phyloP scores from a whole-genome alignment of 2,329 filamentous ascomycete species.

The Coniochaeta ligniaria region DNA sequence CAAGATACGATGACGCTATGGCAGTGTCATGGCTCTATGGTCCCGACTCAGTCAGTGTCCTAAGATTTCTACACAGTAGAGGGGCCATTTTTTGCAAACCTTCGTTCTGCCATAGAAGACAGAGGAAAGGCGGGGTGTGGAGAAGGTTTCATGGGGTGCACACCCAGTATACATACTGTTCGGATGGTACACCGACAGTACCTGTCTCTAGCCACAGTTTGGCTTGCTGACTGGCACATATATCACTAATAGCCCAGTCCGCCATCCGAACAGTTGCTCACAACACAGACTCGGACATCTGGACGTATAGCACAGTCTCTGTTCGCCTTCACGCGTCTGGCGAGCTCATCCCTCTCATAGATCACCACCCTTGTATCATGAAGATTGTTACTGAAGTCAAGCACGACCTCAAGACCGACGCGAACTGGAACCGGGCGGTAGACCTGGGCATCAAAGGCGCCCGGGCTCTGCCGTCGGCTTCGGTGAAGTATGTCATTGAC shows the following conservation, averaged over 20 bases:
- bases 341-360: background rate
- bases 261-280: background rate
- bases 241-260: background rate
- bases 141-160: background rate
- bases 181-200: background rate
- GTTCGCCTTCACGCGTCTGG: background rate
- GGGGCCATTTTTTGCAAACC: background rate
- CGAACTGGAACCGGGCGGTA: constrained; percentile 25
- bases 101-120: background rate
- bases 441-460: constrained; percentile 21
- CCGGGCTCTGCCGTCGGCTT: constrained; percentile 39
- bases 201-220: background rate
- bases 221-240: background rate
- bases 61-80: background rate
- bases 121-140: background rate
- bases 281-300: background rate
- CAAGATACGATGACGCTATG: background rate
- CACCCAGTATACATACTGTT: background rate
- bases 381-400: constrained; percentile 8
- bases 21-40: background rate
- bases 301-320: background rate
- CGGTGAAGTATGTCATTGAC: constrained; percentile 48
- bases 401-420: constrained; percentile 27
- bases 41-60: background rate
- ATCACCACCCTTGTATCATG: background rate